Conservation (phyloP, 2,329 filamentous ascomycete species). For the Daldinia sp. region DNA sequence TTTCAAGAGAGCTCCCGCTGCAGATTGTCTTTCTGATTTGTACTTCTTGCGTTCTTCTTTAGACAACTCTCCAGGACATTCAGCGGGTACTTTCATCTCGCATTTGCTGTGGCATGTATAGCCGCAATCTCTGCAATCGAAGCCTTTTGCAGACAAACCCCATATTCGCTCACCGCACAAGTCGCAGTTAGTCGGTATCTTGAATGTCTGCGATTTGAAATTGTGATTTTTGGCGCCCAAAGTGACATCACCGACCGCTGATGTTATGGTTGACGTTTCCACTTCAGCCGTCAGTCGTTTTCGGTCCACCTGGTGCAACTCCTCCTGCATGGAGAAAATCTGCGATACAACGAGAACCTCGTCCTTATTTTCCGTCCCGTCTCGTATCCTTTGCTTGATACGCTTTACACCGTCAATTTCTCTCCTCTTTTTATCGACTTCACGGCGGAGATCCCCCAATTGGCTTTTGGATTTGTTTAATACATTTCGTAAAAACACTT, state of each 20-base stretch:
- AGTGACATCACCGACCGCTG: slow-evolving; percentile 89
- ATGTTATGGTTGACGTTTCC: slow-evolving; percentile 91
- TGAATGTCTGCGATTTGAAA: slow-evolving; percentile 99
- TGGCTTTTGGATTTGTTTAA: slow-evolving; percentile 89
- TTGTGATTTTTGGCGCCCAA: slow-evolving; percentile 94
- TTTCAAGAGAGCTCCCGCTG: slow-evolving; percentile 69
- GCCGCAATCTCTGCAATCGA: slow-evolving; percentile 94
- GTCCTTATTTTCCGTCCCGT: slow-evolving; percentile 87
- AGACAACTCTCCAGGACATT: slow-evolving; percentile 90
- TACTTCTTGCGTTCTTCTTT: slow-evolving; percentile 97
- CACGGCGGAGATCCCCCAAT: slow-evolving; percentile 78
- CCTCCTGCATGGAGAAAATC: slow-evolving; percentile 86
- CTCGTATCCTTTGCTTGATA: slow-evolving; percentile 77
- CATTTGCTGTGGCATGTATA: slow-evolving; percentile 99
- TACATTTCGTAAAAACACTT: slow-evolving; percentile 90
- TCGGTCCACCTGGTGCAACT: slow-evolving; percentile 83
- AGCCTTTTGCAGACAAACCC: slow-evolving; percentile 95
- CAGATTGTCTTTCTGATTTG: slow-evolving; percentile 71
- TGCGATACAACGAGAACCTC: slow-evolving; percentile 84
- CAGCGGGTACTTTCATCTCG: slow-evolving; percentile 96
- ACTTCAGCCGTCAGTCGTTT: slow-evolving; percentile 88
- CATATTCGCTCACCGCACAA: slow-evolving; percentile 96
- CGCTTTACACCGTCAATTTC: slow-evolving; percentile 83
- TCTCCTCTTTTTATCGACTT: slow-evolving; percentile 84
- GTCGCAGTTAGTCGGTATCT: slow-evolving; percentile 98